Conservation (phyloP, 163 green algal species). For the Chlamydomonas reinhardtii region DNA sequence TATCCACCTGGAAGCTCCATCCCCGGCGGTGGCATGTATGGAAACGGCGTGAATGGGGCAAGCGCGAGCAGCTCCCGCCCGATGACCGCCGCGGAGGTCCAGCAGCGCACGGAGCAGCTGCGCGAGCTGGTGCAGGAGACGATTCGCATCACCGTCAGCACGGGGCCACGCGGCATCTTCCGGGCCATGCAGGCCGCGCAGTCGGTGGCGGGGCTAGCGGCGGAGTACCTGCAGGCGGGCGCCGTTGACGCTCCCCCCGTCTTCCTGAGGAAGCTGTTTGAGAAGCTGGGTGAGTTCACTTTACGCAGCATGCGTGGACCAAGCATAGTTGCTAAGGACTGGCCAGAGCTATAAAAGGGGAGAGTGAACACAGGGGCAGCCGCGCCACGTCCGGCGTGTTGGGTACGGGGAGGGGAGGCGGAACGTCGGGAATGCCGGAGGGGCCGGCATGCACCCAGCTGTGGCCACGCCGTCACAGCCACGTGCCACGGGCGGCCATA, state of each 20-base stretch:
- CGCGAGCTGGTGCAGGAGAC: slow-evolving; percentile 63
- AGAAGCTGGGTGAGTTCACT: slow-evolving; percentile 79
- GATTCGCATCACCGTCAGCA: slow-evolving; percentile 62
- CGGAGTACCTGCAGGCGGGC: slow-evolving; percentile 61
- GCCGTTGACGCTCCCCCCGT: slow-evolving; percentile 61
- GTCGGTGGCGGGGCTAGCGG: slow-evolving; percentile 60
- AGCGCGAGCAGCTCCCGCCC: neutral
- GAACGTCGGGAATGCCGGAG: too few species aligned
- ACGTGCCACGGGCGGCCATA: too few species aligned
- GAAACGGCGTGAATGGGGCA: neutral
- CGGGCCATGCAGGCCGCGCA: slow-evolving; percentile 65
- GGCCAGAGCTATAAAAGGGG: too few species aligned
- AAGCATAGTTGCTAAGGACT: neutral
- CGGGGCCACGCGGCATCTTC: slow-evolving; percentile 62
- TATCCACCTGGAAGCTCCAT: neutral
- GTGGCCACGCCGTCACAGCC: too few species aligned
- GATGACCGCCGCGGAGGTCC: neutral
- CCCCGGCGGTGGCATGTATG: too few species aligned
- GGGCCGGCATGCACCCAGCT: too few species aligned
- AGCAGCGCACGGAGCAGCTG: slow-evolving; percentile 35
- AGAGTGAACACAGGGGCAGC: neutral
- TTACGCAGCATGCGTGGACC: too few species aligned
- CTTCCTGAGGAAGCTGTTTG: slow-evolving; percentile 93
- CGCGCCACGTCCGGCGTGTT: too few species aligned
- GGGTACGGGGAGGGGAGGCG: too few species aligned